Base-by-base conservation (phyloP, 2,329 filamentous ascomycete genomes). In the Arthroderma uncinatum region DNA sequence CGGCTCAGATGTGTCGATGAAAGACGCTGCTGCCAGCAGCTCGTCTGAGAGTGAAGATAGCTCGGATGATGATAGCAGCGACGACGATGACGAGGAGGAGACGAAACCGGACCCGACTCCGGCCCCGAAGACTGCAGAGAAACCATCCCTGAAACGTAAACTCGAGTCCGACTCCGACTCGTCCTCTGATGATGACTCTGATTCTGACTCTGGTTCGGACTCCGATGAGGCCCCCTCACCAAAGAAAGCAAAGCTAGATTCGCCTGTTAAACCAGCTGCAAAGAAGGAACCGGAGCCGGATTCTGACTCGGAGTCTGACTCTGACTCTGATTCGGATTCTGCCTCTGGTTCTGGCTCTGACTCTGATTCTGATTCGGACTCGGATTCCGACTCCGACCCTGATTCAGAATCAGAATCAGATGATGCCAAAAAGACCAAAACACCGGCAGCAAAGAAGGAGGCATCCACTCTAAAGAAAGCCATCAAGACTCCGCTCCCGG, bases 141-240 rank as follows among this genome's bases (percentile, higher is more conserved):
- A 56, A 23, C 47, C 55, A 42, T 30, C 56, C 1, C 66, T 79
- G 58, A 85, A 85, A 71, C 78, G 82, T 58, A 85, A 85, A 73
- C 80, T 80, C 6, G 70, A 71, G 53, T 70, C 71, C 8, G 73
- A 69, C 61, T 70, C 71, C 8, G 73, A 69, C 61, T 76, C 71
- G 8, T 70, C 69, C 16, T 47, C 44, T 53, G 57, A 47, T 9
- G 36, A 16, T 39, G 47, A 57, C 19, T 59, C 53, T 3, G 19
- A 28, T 39, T 56, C 55, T 14, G 36, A 40, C 30, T 50, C 55
- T 16, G 55, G 53, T 56, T 56, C 55, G 7, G 39, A 47, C n/a
- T 56, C 55, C 0, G 53, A 36, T n/a, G 33, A 36, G 6, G 50
- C 55, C 16, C 57, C 57, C 30, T 25, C 37, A 1, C n/a, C 54